phyloP scores from a whole-genome alignment of 306 rosid species.

The Medicago arabica region DNA sequence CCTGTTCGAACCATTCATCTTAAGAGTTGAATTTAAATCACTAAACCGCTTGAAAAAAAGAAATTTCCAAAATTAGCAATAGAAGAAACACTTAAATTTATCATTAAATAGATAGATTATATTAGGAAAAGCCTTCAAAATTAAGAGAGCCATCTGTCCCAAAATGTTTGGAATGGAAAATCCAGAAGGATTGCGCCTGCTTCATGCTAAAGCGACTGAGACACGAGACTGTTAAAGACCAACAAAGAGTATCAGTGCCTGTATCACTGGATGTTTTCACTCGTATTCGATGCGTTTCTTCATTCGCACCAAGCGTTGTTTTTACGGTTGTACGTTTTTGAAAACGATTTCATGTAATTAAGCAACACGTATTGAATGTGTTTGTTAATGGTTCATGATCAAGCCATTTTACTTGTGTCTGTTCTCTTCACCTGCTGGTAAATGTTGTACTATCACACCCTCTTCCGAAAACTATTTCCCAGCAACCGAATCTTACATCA shows the following conservation, averaged over 20 bases:
- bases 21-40: no score
- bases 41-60: no score
- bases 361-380: slow-evolving; percentile 24
- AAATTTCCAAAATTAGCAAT: no score
- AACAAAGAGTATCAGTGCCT: slow-evolving; percentile 27
- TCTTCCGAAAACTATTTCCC: slow-evolving; percentile 41
- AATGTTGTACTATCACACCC: slow-evolving; percentile 48
- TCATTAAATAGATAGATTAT: no score
- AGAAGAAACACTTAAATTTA: no score
- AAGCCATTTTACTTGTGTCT: not conserved
- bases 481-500: slow-evolving; percentile 45
- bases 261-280: not conserved
- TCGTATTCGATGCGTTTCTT: slow-evolving; percentile 36
- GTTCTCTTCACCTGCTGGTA: slow-evolving; percentile 2
- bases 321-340: slow-evolving; percentile 26
- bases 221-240: slow-evolving; percentile 25
- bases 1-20: no score
- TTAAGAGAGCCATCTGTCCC: not conserved
- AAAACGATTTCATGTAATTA: slow-evolving; percentile 1
- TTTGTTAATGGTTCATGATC: slow-evolving; percentile 37
- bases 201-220: slow-evolving; percentile 40
- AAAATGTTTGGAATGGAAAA: not conserved
- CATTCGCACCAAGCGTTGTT: slow-evolving; percentile 39
- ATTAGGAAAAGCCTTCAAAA: not conserved
- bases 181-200: slow-evolving; percentile 29